Evolutionary conservation across 1,139 yeast genomes (phyloP).

Genomic region (Lodderomyces orthopsilosis): DNA sequence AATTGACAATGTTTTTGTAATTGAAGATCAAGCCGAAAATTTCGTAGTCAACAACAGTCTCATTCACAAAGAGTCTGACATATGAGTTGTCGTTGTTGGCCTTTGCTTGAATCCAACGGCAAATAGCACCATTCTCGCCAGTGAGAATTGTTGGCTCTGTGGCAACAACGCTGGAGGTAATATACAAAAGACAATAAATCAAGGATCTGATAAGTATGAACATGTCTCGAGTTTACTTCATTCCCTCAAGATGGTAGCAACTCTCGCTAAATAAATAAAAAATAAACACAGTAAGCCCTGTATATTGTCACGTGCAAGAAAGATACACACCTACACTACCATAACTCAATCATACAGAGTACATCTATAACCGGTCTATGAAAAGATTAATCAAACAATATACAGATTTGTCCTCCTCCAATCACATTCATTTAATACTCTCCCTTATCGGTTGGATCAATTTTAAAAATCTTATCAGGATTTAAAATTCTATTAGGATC

Average conservation of each 20-base stretch:
- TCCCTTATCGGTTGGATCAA: constrained; percentile 51
- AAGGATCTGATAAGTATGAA: not conserved
- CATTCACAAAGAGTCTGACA: constrained; percentile 5
- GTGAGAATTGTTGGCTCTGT: constrained; percentile 10
- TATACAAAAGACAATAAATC: not conserved
- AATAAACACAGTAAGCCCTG: too few relatives aligned
- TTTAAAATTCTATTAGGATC: constrained; percentile 58
- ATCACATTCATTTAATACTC: constrained; percentile 13
- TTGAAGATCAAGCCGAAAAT: constrained; percentile 26
- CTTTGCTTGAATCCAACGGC: constrained; percentile 9
- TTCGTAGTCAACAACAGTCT: constrained; percentile 4
- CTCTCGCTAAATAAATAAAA: too few relatives aligned
- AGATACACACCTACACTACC: too few relatives aligned
- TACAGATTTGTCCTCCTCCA: too few relatives aligned
- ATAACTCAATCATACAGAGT: too few relatives aligned
- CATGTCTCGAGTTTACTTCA: too few relatives aligned
- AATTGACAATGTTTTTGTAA: constrained; percentile 23
- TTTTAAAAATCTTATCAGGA: constrained; percentile 58
- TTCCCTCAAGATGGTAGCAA: too few relatives aligned
- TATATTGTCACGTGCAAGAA: too few relatives aligned
- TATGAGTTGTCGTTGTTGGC: constrained; percentile 6
- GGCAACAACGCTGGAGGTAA: too few relatives aligned
- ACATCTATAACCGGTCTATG: too few relatives aligned
- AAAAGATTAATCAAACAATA: too few relatives aligned
- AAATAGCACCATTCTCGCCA: constrained; percentile 9